These are phyloP conservation scores for Alternaria triticimaculans DNA, from an alignment of 2,329 filamentous ascomycete genomes.

Conservation along the genomic window DNA sequence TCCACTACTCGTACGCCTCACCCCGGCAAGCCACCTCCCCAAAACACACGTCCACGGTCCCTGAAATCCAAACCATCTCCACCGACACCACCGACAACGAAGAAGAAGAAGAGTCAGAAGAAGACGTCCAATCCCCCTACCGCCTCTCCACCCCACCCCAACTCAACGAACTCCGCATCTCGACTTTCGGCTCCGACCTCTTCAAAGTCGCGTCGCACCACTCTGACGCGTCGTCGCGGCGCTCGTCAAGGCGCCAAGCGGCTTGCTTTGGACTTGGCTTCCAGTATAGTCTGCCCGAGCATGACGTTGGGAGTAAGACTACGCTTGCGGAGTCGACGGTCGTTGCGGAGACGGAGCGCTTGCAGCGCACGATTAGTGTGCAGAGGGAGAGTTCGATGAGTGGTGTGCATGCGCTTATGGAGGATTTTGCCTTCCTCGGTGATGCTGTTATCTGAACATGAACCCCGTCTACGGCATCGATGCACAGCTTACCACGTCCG, in stretches of 20 bases:
- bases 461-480: not conserved
- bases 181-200: constrained; percentile 37
- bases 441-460: constrained; percentile 33
- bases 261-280: constrained; percentile 44
- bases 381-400: constrained; percentile 31
- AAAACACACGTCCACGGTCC: constrained; percentile 4
- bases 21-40: constrained; percentile 1
- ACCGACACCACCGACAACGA: constrained; percentile 2
- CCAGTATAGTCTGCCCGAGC: constrained; percentile 43
- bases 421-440: constrained; percentile 44
- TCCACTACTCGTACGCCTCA: constrained; percentile 27
- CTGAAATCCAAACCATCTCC: constrained; percentile 11
- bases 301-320: constrained; percentile 32
- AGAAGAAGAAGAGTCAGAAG: constrained; percentile 14
- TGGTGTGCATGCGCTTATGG: constrained; percentile 34
- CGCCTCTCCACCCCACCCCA: constrained; percentile 29
- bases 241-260: constrained; percentile 34
- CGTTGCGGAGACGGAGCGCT: not conserved
- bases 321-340: constrained; percentile 32
- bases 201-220: constrained; percentile 32
- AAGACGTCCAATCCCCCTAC: constrained; percentile 7
- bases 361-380: constrained; percentile 13
- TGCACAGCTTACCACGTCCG: not conserved
- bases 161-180: constrained; percentile 34
- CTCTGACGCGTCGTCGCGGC: constrained; percentile 20